Evolutionary conservation across 768 basidiomycete genomes (phyloP), one percentile per base, ranked within the genome.

Genomic region (Phylloporus rhodoxanthus): DNA sequence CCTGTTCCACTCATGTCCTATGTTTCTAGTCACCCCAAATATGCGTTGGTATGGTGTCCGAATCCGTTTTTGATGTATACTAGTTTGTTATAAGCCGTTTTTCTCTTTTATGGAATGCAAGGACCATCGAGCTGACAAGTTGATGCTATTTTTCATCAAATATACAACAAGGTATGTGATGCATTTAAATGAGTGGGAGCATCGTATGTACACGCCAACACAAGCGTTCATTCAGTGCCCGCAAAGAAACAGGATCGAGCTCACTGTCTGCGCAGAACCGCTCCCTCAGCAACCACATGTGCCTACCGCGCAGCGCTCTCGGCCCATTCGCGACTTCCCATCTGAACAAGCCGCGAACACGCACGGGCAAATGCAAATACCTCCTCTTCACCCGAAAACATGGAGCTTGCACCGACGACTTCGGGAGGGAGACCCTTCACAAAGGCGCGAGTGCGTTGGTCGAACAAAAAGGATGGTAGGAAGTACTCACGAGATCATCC

Each of bases 371-470:
- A 99, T 0, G 96, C 96, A 64, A 99, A 99, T 0, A 97, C 65
- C 68, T 98, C 96, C 67, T 98, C 96, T 61, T 98, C 94, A 4
- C 95, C 94, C 0, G 85, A 86, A 64, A 98, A 98, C 73, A 99
- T 87, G 37, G 91, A 86, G 53, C 87, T 91, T 2, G 76, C 73
- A 29, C 91, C 89, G 15, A 95, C 86, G 17, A 78, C 70, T 25
- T 91, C 82, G 20, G 76, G 77, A 1, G 86, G 77, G 1, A 97
- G 73, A 17, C 92, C 92, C 91, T 94, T 56, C 28, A 48, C 21
- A 10, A 1, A 25, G 19, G 25, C 14, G 17, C 11, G 15, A 11
- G 28, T 48, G 28, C 23, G 21, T 7, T 13, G 17, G n/a, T 8
- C 4, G 21, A 23, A 17, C 3, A 9, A 17, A 19, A 8, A 15